Conservation (phyloP, 2,329 filamentous ascomycete species). For the Penicillium sp. region DNA sequence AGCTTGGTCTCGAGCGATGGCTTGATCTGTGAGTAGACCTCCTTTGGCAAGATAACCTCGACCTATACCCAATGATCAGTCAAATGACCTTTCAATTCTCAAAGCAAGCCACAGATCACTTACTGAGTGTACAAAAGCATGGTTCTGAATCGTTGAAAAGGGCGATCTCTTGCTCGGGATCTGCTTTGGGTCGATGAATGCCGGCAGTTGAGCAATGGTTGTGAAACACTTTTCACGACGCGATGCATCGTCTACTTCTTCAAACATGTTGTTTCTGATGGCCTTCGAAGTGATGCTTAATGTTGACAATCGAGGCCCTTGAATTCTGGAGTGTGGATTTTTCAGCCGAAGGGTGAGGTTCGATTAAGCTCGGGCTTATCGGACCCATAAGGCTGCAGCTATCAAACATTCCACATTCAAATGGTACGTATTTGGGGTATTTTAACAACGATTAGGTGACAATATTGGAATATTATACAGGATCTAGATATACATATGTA, state of each 20-base stretch:
- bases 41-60: constrained; percentile 71
- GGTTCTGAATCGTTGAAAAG: constrained; percentile 66
- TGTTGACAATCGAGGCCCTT: background rate
- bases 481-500: background rate
- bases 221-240: constrained; percentile 66
- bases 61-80: constrained; percentile 43
- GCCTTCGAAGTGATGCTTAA: background rate
- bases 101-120: constrained; percentile 1
- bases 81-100: background rate
- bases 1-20: constrained; percentile 51
- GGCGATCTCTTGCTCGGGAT: constrained; percentile 72
- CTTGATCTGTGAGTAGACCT: constrained; percentile 57
- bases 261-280: constrained; percentile 39
- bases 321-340: background rate
- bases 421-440: background rate
- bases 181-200: constrained; percentile 69
- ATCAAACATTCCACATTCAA: constrained; percentile 1
- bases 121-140: constrained; percentile 70
- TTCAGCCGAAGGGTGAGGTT: constrained; percentile 11
- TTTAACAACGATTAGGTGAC: background rate
- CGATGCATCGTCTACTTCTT: constrained; percentile 42
- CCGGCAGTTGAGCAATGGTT: constrained; percentile 64
- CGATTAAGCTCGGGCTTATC: constrained; percentile 14
- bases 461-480: background rate
- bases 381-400: constrained; percentile 14